These are phyloP conservation scores for Gigaspora rosea DNA, from an alignment of 192 early-diverging fungal genomes.

Conservation along the genomic window DNA sequence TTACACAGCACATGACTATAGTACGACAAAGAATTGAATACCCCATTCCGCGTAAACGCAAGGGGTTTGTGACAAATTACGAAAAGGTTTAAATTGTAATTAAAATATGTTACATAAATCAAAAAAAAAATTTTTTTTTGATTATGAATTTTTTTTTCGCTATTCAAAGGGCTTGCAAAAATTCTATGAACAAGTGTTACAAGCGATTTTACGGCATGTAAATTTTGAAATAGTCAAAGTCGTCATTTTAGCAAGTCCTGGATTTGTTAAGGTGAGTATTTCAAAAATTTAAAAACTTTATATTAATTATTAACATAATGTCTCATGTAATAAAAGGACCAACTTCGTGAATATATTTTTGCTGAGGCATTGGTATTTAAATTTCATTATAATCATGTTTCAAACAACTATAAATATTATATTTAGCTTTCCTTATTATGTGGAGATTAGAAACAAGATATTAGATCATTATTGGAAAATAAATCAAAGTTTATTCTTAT, in stretches of 20 bases:
- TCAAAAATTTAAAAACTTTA: not conserved
- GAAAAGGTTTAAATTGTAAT: conserved; percentile 68
- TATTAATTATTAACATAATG: not conserved
- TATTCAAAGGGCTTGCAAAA: conserved; percentile 59
- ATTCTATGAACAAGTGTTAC: conserved; percentile 92
- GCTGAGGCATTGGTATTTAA: conserved; percentile 69
- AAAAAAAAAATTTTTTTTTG: not conserved
- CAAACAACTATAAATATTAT: not conserved
- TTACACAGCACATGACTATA: conserved; percentile 96
- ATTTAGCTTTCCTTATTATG: not conserved
- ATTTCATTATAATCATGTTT: not conserved
- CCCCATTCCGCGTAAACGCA: conserved; percentile 90
- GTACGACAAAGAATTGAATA: conserved; percentile 91
- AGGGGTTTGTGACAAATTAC: conserved; percentile 85
- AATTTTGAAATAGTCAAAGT: conserved; percentile 94
- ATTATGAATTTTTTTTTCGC: not conserved
- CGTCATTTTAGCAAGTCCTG: conserved; percentile 95
- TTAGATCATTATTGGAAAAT: conserved; percentile 82
- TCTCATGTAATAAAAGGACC: conserved; percentile 59
- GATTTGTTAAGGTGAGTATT: conserved; percentile 78
- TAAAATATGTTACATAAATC: not conserved
- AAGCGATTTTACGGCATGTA: conserved; percentile 83
- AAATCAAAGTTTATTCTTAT: conserved; percentile 84
- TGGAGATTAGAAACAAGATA: conserved; percentile 65
- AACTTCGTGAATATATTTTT: conserved; percentile 85